Conservation (phyloP, 176 grass and related monocot species). For the Phragmites australis region DNA sequence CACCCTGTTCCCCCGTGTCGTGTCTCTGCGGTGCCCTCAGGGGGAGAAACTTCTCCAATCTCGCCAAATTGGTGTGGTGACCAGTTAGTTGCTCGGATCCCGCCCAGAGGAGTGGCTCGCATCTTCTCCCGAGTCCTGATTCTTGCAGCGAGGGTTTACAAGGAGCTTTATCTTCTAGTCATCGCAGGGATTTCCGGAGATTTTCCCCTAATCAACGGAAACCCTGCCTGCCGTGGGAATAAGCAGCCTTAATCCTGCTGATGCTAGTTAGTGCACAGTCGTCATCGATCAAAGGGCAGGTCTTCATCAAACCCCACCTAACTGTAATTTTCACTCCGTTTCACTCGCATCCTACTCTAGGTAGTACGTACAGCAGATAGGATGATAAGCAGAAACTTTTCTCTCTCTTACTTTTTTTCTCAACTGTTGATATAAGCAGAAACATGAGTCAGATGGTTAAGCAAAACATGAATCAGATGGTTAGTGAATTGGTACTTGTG, state of each 20-base stretch:
- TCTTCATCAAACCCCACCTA: conserved; percentile 2
- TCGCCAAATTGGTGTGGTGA: too few relatives aligned
- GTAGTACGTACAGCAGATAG: not conserved
- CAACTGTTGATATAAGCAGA: not conserved
- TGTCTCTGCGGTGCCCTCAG: not conserved
- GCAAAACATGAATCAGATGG: not conserved
- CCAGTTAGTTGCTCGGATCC: too few relatives aligned
- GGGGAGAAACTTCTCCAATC: not conserved
- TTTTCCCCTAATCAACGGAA: too few relatives aligned
- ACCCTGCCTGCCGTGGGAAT: too few relatives aligned
- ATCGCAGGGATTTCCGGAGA: too few relatives aligned
- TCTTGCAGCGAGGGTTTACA: too few relatives aligned
- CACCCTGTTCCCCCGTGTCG: not conserved
- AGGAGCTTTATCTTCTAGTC: too few relatives aligned
- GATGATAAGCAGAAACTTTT: not conserved
- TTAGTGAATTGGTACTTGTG: not conserved
- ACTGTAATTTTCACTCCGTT: not conserved
- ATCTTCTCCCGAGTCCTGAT: too few relatives aligned
- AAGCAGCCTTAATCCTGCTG: too few relatives aligned
- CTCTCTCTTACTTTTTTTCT: not conserved
- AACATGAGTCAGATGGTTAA: not conserved
- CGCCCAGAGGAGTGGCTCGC: too few relatives aligned
- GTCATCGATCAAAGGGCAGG: not conserved
- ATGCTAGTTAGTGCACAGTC: not conserved
- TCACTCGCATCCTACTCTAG: not conserved